phyloP scores from a whole-genome alignment of 495 filamentous ascomycete genomes.

The Neurospora sp. region DNA sequence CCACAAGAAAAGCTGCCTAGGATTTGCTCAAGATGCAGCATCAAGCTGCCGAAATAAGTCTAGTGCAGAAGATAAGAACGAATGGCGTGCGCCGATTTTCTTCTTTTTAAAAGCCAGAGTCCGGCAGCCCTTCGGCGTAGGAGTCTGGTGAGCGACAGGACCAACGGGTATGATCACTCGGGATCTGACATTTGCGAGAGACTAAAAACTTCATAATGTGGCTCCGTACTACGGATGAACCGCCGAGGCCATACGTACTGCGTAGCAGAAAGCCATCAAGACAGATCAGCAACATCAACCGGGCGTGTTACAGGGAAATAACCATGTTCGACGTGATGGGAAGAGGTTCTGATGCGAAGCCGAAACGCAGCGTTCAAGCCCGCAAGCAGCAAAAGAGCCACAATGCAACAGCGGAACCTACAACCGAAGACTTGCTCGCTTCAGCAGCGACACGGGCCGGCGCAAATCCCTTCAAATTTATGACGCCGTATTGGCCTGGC shows the following conservation, averaged over 20 bases:
- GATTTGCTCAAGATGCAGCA: constrained; percentile 7
- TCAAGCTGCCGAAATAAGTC: constrained; percentile 8
- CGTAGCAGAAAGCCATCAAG: background rate
- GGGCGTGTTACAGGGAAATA: background rate
- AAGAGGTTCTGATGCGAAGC: background rate
- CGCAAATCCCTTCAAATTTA: background rate
- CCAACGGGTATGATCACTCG: background rate
- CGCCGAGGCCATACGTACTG: background rate
- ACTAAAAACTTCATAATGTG: background rate
- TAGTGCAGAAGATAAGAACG: constrained; percentile 9
- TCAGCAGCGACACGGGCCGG: background rate
- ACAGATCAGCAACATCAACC: background rate
- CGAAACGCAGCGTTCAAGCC: background rate
- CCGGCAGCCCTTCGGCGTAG: background rate
- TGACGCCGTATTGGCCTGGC: background rate
- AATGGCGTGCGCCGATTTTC: background rate
- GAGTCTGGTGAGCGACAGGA: background rate
- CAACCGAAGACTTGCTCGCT: background rate
- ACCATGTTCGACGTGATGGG: background rate
- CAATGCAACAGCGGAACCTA: background rate
- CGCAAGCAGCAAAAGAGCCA: background rate
- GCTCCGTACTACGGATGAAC: background rate
- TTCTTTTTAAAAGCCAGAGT: background rate
- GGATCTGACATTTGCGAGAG: background rate
- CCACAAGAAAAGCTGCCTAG: constrained; percentile 3